phyloP scores from a whole-genome alignment of 2,329 filamentous ascomycete species.

The Cladosporium sphaerospermum region DNA sequence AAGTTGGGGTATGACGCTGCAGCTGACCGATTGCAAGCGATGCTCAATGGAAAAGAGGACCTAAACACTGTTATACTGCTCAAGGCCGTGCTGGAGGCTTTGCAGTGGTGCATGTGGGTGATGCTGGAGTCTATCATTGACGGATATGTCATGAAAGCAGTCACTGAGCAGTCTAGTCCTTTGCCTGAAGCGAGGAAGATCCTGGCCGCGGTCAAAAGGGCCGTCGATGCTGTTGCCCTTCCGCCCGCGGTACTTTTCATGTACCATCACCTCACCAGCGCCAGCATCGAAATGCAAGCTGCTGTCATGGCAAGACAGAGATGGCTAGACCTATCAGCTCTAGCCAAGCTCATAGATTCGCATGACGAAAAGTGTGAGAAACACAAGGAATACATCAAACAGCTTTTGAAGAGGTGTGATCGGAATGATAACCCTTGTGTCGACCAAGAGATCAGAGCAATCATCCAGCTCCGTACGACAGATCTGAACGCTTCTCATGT shows the following conservation, averaged over 20 bases:
- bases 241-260: background rate
- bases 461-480: conserved; percentile 10
- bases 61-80: background rate
- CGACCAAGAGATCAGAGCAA: conserved; percentile 7
- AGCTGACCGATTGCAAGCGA: background rate
- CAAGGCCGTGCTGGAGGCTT: background rate
- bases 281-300: conserved; percentile 6
- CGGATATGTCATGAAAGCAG: conserved; percentile 8
- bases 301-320: background rate
- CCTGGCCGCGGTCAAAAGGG: background rate
- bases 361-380: background rate
- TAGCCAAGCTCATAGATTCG: background rate
- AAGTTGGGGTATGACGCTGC: conserved; percentile 3
- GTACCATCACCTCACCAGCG: conserved; percentile 9
- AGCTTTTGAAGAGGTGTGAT: background rate
- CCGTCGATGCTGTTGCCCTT: background rate
- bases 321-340: background rate
- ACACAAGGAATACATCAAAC: background rate
- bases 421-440: background rate
- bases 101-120: conserved; percentile 7
- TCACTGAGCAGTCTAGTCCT: background rate
- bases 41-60: background rate
- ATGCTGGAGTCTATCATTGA: conserved; percentile 10
- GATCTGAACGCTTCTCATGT: conserved; percentile 13
- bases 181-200: background rate